Percentiles rank a stretch among this genome's conserved stretches.
Evolutionary conservation across 2,329 filamentous ascomycete species (phyloP).

Genomic region (Cladosporium phlei): DNA sequence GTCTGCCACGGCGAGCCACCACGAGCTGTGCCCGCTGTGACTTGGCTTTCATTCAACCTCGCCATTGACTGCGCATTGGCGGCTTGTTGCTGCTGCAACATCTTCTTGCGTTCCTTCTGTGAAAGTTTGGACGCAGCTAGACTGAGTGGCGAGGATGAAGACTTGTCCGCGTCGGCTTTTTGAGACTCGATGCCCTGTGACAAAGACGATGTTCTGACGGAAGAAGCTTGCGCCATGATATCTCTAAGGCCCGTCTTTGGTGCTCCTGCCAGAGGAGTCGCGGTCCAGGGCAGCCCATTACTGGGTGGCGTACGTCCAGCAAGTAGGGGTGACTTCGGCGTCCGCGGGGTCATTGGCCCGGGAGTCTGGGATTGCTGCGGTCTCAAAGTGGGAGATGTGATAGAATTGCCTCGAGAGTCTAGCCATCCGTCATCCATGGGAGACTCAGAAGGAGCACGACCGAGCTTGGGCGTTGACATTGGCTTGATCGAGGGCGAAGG

Average conservation of each 20-base stretch:
- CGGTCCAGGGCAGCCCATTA: constrained; percentile 48
- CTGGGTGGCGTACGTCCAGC: constrained; percentile 22
- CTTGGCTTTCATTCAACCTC: constrained; percentile 18
- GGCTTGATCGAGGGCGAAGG: constrained; percentile 27
- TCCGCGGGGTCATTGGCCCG: constrained; percentile 25
- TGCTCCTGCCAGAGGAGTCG: constrained; percentile 50
- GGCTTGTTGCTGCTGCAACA: constrained; percentile 61
- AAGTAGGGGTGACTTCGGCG: constrained; percentile 30
- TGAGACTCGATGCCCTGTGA: constrained; percentile 33
- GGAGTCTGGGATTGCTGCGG: constrained; percentile 23
- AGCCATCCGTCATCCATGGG: constrained; percentile 36
- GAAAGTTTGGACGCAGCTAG: constrained; percentile 61
- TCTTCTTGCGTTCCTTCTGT: constrained; percentile 86
- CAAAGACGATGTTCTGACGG: constrained; percentile 40
- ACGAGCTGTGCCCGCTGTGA: constrained; percentile 8
- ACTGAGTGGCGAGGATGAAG: constrained; percentile 24
- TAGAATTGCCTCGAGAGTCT: constrained; percentile 36
- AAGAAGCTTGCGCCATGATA: constrained; percentile 64
- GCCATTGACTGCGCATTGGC: constrained; percentile 24
- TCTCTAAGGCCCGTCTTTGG: constrained; percentile 67
- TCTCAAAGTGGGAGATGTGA: constrained; percentile 17
- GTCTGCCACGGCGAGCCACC: constrained; percentile 59
- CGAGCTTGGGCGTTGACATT: constrained; percentile 23
- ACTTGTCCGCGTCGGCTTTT: constrained; percentile 26
- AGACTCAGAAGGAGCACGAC: constrained; percentile 22